These are phyloP conservation scores for Candida albicans DNA, from an alignment of 1,139 yeast species.

Conservation along the genomic window DNA sequence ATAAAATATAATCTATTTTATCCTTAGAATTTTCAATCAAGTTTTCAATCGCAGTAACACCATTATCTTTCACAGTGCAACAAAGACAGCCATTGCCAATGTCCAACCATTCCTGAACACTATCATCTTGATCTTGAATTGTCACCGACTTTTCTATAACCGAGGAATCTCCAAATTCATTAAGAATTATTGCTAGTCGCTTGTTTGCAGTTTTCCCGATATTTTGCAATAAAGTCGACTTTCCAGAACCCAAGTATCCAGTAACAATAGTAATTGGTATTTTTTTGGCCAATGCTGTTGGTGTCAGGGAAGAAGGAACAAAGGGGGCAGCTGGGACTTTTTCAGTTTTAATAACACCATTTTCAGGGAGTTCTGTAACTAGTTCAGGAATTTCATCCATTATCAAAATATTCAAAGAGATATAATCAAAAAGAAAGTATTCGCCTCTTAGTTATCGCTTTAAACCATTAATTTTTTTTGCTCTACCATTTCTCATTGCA, in stretches of 20 bases:
- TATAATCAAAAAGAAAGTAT: background rate
- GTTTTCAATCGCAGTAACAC: conserved; percentile 91
- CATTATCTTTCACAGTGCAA: conserved; percentile 92
- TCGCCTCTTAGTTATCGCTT: background rate
- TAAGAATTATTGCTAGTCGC: conserved; percentile 83
- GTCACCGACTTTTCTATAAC: conserved; percentile 88
- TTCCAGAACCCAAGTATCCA: conserved; percentile 95
- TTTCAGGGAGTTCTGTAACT: conserved; percentile 34
- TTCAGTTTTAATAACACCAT: conserved; percentile 11
- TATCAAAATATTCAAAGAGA: conserved; percentile 5
- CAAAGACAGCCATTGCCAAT: conserved; percentile 95
- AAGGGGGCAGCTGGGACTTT: conserved; percentile 4
- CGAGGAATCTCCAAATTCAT: conserved; percentile 87
- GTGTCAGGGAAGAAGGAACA: conserved; percentile 12
- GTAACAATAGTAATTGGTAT: conserved; percentile 93
- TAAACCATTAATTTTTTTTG: no score
- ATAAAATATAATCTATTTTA: conserved; percentile 78
- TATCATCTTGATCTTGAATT: conserved; percentile 57
- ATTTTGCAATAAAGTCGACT: conserved; percentile 76
- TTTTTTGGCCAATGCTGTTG: conserved; percentile 27
- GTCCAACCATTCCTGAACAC: conserved; percentile 92
- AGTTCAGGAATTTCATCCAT: conserved; percentile 55
- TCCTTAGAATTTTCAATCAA: conserved; percentile 71
- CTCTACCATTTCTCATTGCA: background rate
- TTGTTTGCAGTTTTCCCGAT: conserved; percentile 69